phyloP scores from a whole-genome alignment of 495 filamentous ascomycete species.

The Penicillium herquei region DNA sequence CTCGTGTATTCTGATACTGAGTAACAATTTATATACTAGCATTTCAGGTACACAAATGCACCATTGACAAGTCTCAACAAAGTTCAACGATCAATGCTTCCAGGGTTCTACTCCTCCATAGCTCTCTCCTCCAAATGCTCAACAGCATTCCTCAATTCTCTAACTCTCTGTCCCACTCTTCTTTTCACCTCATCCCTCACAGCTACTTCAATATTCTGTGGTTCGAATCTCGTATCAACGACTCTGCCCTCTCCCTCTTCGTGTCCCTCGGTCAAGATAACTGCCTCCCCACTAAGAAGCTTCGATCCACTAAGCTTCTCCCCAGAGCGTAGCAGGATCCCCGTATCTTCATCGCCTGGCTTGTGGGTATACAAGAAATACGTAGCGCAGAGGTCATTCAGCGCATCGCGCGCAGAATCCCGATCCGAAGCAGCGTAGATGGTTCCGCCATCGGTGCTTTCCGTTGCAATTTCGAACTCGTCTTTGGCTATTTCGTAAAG shows the following conservation, averaged over 20 bases:
- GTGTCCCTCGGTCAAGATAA: constrained; percentile 2
- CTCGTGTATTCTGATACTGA: too few species aligned
- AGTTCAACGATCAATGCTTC: too few species aligned
- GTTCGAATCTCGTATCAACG: constrained; percentile 36
- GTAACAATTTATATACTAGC: too few species aligned
- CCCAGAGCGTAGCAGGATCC: constrained; percentile 3
- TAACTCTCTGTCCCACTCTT: constrained; percentile 40
- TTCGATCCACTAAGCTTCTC: background rate
- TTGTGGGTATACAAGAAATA: constrained; percentile 36
- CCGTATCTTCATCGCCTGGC: constrained; percentile 13
- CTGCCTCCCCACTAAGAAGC: background rate
- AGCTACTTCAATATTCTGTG: constrained; percentile 21
- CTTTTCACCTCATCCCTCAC: constrained; percentile 38
- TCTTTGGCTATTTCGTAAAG: constrained; percentile 46
- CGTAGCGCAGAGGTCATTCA: constrained; percentile 36
- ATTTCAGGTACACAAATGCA: too few species aligned
- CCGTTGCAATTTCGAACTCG: constrained; percentile 49
- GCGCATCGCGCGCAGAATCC: constrained; percentile 43
- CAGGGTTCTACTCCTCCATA: constrained; percentile 25
- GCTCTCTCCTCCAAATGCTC: constrained; percentile 42
- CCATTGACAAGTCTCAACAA: too few species aligned
- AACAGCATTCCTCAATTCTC: constrained; percentile 45
- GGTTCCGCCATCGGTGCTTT: constrained; percentile 40
- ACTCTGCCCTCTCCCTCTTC: constrained; percentile 11
- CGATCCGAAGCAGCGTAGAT: constrained; percentile 50